Evolutionary conservation across 2,329 filamentous ascomycete species (phyloP), one percentile per base, ranked within the genome.

Genomic region (Gremmenia infestans): DNA sequence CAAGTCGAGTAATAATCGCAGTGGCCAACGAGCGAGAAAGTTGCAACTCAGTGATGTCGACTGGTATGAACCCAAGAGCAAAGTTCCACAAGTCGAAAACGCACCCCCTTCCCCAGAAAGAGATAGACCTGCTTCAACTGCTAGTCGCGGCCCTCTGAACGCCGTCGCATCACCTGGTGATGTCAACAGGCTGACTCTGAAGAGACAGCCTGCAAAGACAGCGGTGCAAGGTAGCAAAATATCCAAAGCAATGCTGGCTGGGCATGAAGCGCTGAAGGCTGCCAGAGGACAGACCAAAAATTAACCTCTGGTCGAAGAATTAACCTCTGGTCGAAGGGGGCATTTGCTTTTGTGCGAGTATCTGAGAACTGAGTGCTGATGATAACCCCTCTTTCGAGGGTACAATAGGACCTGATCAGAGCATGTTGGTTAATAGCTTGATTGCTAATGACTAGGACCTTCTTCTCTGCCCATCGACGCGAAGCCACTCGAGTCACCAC

Each of bases 1-100:
- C 48, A 71, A 73, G 60, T 71, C 67, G 54, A 65, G 66, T 48
- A 70, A 67, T 54, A 70, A 67, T 45, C 80, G 80, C 57, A 83
- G 81, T 68, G 86, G 87, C 57, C 91, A 96, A 72, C 87, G 92
- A 61, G 86, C 89, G 56, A 85, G 94, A 67, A 96, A 96, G 73
- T 78, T 99, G 58, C 93, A 97, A 71, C 82, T 97, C 57, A 96
- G 91, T 73, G 94, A 99, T 73, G 90, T 99, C 72, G 93, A 99
- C 73, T 99, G 94, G 94, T 97, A 93, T 77, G 78, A 63, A 58
- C 54, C 62, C 55, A 65, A 63, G 49, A 59, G 53, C 48, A 65
- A 56, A 54, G 54, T 53, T 57, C 52, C 56, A 53, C 45, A 57
- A 56, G 60, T 50, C 59, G 55, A 59, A 60, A 55, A 53, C 40